Conservation (phyloP, 352 stramenopile species). For the Phytopythium vexans region DNA sequence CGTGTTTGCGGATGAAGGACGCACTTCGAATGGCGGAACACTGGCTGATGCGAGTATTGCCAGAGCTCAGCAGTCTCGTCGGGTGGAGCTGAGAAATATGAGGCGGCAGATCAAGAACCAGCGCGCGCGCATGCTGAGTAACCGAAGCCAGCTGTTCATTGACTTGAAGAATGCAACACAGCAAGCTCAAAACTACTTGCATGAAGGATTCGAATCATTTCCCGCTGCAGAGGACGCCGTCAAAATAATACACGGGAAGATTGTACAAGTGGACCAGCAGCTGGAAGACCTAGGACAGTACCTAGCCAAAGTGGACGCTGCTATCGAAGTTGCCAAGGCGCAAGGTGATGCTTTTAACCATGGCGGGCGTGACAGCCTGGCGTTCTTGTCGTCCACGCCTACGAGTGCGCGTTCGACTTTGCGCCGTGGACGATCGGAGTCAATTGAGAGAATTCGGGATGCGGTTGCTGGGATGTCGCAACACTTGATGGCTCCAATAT, state of each 20-base stretch:
- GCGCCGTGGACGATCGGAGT: conserved; percentile 26
- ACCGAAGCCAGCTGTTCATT: conserved; percentile 75
- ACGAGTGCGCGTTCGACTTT: conserved; percentile 11
- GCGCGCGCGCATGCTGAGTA: conserved; percentile 74
- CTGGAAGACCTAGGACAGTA: conserved; percentile 61
- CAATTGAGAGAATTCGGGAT: conserved; percentile 53
- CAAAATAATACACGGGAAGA: conserved; percentile 81
- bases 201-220: conserved; percentile 75
- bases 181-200: conserved; percentile 79
- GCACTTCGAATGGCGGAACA: conserved; percentile 32
- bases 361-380: conserved; percentile 50
- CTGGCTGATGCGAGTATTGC: conserved; percentile 38
- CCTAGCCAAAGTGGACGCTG: conserved; percentile 68
- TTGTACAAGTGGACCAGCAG: conserved; percentile 72
- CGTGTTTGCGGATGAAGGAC: conserved; percentile 60
- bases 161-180: conserved; percentile 81
- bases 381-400: conserved; percentile 38
- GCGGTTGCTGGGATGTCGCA: conserved; percentile 75
- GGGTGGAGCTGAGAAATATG: conserved; percentile 68
- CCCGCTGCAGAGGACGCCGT: conserved; percentile 76
- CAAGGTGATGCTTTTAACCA: conserved; percentile 46
- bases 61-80: conserved; percentile 55
- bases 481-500: conserved; percentile 69
- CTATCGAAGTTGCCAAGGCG: conserved; percentile 62
- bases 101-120: conserved; percentile 81